Conservation (phyloP, 2,329 filamentous ascomycete species). For the Fusarium sp. region DNA sequence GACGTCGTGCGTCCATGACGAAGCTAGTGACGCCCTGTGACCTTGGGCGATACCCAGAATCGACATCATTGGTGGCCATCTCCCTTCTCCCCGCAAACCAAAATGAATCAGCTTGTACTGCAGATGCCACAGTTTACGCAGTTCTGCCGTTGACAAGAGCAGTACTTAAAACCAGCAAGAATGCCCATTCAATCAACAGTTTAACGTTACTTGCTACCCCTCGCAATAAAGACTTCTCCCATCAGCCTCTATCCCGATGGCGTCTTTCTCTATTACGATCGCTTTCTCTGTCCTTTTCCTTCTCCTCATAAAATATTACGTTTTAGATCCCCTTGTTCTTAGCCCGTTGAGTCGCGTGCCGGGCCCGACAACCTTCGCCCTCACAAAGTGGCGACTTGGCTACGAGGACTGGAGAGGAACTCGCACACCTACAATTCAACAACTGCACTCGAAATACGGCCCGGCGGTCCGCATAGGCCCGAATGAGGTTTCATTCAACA, state of each 20-base stretch:
- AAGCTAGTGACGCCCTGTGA: background rate
- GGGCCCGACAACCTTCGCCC: constrained; percentile 44
- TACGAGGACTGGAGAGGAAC: constrained; percentile 57
- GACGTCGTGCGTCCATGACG: background rate
- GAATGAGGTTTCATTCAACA: constrained; percentile 57
- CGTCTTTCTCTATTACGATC: background rate
- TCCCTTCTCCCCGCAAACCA: background rate
- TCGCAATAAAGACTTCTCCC: background rate
- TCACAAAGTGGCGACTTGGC: constrained; percentile 59
- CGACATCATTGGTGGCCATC: background rate
- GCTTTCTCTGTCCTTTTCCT: background rate
- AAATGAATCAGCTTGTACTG: background rate
- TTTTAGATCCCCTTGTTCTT: background rate
- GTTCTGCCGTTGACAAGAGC: background rate
- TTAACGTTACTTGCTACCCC: background rate
- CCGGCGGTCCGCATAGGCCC: constrained; percentile 61
- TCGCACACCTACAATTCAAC: constrained; percentile 55
- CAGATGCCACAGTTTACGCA: background rate
- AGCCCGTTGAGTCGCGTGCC: background rate
- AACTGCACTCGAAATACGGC: constrained; percentile 59
- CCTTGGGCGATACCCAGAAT: background rate
- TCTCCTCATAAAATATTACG: background rate
- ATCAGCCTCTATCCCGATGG: background rate
- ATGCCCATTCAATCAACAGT: background rate
- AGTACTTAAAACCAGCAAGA: background rate